Evolutionary conservation across 768 basidiomycete species (phyloP), one percentile per base, ranked within the genome.

Genomic region (Boletellus sp.): DNA sequence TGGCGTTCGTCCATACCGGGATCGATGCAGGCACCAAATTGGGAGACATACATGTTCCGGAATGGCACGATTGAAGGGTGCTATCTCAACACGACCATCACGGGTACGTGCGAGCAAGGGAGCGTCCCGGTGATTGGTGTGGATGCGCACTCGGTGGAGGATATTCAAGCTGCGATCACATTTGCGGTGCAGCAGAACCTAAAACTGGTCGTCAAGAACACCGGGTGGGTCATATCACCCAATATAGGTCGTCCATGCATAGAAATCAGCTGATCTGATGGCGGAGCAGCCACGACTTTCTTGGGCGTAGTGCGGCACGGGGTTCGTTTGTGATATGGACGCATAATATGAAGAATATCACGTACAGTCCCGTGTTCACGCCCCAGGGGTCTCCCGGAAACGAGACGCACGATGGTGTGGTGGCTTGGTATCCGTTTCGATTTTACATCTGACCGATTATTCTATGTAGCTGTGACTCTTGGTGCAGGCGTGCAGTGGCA

Each of bases 21-120:
- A 3, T 63, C 72, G 2, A 71, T 72, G 69, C 66, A 77, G 48
- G 40, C 50, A 4, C 43, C 56, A 0, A 69, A 72, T 36, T 71
- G 55, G 32, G 72, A 67, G 54, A 69, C 57, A 23, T 75, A 61
- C 42, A 57, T 62, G 1, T 73, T 66, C 28, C 48, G 40, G 23
- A 78, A 77, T 55, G 77, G 73, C 16, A 78, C 75, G 33, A 76
- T 78, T 39, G 72, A 72, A 1, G 45, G 52, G 4, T 60, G 53
- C 35, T 57, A 48, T 41, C 48, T 73, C 38, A 70, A 75, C 20
- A 74, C 72, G 16, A 50, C 56, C 20, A 45, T 66, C 47, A 54
- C 50, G 2, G 54, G 38, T 11, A 24, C n/a, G 0, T 68, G 67
- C 41, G 50, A 48, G 28, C 63, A 61, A 51, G 65, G 63, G 15